Percentiles rank a stretch among this genome's conserved stretches.
These are phyloP conservation scores for Dioszegia crocea DNA, from an alignment of 768 basidiomycete genomes.

Conservation along the genomic window DNA sequence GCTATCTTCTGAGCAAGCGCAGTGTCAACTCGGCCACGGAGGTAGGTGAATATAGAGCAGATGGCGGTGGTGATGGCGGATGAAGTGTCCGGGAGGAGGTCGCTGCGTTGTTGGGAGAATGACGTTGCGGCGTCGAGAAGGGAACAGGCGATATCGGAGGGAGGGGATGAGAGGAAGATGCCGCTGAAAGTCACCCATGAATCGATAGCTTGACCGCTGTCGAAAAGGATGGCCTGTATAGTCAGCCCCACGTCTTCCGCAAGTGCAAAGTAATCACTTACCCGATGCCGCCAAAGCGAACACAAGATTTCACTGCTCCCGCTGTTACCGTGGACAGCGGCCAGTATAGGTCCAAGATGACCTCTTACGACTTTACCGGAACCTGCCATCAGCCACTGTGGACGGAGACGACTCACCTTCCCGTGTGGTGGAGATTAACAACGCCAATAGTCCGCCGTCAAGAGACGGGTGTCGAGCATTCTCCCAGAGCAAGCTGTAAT, in stretches of 20 bases:
- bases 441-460: background rate
- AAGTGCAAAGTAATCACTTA: background rate
- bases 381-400: background rate
- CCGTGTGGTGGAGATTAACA: background rate
- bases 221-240: conserved; percentile 1
- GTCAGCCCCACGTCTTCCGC: background rate
- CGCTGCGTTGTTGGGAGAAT: background rate
- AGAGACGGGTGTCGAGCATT: background rate
- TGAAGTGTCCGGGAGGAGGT: background rate
- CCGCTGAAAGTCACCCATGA: background rate
- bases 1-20: background rate
- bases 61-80: background rate
- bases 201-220: conserved; percentile 1
- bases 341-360: background rate
- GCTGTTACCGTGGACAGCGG: background rate
- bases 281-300: conserved; percentile 1
- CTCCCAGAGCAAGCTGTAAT: background rate
- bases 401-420: background rate
- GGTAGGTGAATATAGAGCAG: conserved; percentile 1
- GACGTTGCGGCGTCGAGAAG: conserved; percentile 7
- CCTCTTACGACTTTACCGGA: background rate
- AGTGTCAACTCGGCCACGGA: background rate
- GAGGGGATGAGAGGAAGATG: background rate
- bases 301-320: background rate
- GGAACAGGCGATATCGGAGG: background rate